Conservation (phyloP, 1,139 yeast species). For the Magnusiomyces clavatus region DNA sequence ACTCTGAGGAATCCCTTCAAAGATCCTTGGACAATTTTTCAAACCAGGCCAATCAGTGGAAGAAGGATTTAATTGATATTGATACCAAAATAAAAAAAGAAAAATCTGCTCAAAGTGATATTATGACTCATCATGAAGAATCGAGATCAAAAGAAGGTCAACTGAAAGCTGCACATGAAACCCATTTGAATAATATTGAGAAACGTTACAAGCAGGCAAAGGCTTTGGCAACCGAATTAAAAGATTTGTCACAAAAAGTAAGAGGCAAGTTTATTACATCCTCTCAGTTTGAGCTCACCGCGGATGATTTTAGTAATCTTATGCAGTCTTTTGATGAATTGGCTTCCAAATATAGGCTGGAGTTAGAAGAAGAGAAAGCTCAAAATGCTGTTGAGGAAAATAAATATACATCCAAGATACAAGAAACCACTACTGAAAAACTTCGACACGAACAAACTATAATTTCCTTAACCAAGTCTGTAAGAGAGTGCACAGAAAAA, state of each 20-base stretch:
- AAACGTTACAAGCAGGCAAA: conserved; percentile 18
- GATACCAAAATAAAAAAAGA: conserved; percentile 14
- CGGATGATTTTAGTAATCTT: too few relatives aligned
- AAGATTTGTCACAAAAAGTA: neutral
- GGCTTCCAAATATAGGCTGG: neutral
- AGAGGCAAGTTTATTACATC: neutral
- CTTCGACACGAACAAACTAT: conserved; percentile 39
- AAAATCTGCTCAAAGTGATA: conserved; percentile 21
- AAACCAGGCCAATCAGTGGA: conserved; percentile 20
- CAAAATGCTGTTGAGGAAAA: conserved; percentile 18
- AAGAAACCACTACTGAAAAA: conserved; percentile 32
- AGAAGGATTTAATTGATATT: conserved; percentile 7
- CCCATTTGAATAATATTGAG: conserved; percentile 29
- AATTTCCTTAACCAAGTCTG: conserved; percentile 35
- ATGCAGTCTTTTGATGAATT: too few relatives aligned
- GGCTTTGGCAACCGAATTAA: neutral
- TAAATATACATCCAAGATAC: conserved; percentile 22
- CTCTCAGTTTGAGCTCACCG: neutral
- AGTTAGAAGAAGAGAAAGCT: conserved; percentile 8
- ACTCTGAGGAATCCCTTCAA: conserved; percentile 45
- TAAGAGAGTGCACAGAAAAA: conserved; percentile 29
- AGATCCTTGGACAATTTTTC: conserved; percentile 49
- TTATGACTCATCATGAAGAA: conserved; percentile 36
- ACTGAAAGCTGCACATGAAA: conserved; percentile 42
- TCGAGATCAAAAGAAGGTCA: conserved; percentile 51